These are phyloP conservation scores for Syzygium malaccense DNA, from an alignment of 441 rosid genomes.

Conservation along the genomic window DNA sequence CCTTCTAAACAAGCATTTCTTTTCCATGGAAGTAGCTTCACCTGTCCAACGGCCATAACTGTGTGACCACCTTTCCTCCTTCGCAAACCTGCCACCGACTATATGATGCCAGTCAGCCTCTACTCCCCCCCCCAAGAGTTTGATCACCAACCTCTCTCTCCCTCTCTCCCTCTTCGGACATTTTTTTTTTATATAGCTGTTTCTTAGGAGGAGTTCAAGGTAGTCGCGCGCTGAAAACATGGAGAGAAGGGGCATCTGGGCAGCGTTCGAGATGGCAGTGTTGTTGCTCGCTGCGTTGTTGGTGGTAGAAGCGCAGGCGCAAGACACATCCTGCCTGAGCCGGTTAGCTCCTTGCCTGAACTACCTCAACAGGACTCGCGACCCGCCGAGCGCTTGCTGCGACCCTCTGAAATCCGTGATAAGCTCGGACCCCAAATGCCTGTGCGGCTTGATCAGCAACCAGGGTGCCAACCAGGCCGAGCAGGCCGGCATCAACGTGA, in stretches of 20 bases:
- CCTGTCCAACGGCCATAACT: conserved; percentile 24
- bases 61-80: not conserved
- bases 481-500: conserved; percentile 50
- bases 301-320: not conserved
- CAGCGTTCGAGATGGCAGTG: not conserved
- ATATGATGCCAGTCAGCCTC: not conserved
- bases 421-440: conserved; percentile 45
- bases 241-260: not conserved
- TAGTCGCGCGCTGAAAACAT: not conserved
- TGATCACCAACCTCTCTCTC: conserved; percentile 22
- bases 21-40: conserved; percentile 18
- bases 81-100: not conserved
- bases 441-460: conserved; percentile 63
- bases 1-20: not conserved
- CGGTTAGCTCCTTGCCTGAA: conserved; percentile 58
- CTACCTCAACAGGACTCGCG: conserved; percentile 42
- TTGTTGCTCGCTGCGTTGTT: not conserved
- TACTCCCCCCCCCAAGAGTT: conserved; percentile 2
- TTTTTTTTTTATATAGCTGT: not conserved
- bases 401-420: conserved; percentile 57
- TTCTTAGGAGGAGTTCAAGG: not conserved
- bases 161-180: not conserved
- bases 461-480: conserved; percentile 41
- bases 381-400: conserved; percentile 59
- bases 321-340: conserved; percentile 35